Conservation (phyloP, 768 basidiomycete genomes). For the Tylopilus felleus region DNA sequence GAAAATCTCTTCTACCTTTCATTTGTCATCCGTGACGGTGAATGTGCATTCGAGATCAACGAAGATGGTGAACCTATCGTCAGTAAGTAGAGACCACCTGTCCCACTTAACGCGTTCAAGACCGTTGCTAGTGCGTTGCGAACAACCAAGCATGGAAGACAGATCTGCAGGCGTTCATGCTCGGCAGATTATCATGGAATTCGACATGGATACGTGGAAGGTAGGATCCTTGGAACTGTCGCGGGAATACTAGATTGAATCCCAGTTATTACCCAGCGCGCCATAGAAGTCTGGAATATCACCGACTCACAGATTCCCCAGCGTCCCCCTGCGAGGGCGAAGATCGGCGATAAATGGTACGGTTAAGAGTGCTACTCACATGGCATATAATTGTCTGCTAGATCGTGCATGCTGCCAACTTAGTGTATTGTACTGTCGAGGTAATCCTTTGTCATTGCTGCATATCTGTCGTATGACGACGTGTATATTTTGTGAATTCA, state of each 20-base stretch:
- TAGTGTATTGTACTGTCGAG: slow-evolving; percentile 17
- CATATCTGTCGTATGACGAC: not conserved
- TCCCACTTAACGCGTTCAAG: not conserved
- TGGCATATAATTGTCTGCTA: slow-evolving; percentile 2
- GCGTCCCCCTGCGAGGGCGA: slow-evolving; percentile 55
- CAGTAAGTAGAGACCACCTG: slow-evolving; percentile 45
- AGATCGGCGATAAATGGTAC: slow-evolving; percentile 69
- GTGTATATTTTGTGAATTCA: not conserved
- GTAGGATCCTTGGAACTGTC: slow-evolving; percentile 39
- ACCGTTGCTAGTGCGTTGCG: slow-evolving; percentile 50
- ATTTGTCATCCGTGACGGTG: slow-evolving; percentile 86
- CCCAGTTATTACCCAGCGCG: slow-evolving; percentile 48
- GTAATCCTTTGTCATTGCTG: slow-evolving; percentile 9
- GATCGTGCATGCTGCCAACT: not conserved
- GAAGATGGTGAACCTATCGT: slow-evolving; percentile 71
- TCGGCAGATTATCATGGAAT: slow-evolving; percentile 86
- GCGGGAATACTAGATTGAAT: not conserved
- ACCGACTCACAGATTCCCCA: slow-evolving; percentile 71
- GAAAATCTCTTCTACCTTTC: slow-evolving; percentile 96
- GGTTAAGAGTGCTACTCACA: slow-evolving; percentile 37
- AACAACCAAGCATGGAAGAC: slow-evolving; percentile 61
- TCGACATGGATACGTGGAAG: slow-evolving; percentile 88
- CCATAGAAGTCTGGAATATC: slow-evolving; percentile 85
- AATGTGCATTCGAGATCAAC: slow-evolving; percentile 67
- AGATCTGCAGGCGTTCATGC: slow-evolving; percentile 63